Evolutionary conservation across 306 rosid species (phyloP).

Genomic region (Psophocarpus tetragonolobus): DNA sequence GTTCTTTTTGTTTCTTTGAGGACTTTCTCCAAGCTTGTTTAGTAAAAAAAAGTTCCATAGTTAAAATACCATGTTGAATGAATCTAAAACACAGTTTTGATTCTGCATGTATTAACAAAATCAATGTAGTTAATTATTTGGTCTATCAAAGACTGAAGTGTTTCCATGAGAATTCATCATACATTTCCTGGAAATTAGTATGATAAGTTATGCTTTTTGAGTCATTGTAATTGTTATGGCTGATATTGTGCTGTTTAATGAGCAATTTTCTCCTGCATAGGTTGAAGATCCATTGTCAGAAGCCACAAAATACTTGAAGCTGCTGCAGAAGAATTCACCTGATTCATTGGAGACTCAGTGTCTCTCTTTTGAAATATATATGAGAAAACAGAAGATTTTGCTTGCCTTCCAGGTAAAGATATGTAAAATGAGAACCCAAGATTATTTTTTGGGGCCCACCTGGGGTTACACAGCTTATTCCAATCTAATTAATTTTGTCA

Average conservation of each 20-base stretch:
- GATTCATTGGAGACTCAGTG: constrained; percentile 80
- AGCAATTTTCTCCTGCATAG: constrained; percentile 41
- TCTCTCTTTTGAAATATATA: constrained; percentile 89
- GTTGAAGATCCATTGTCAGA: constrained; percentile 84
- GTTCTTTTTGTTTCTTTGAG: not conserved
- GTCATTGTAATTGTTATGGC: constrained; percentile 6
- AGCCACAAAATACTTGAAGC: constrained; percentile 90
- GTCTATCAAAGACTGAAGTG: not conserved
- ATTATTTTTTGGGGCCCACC: not conserved
- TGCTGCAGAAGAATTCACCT: constrained; percentile 91
- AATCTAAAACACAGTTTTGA: not conserved
- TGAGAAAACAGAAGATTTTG: constrained; percentile 82
- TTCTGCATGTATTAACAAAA: not conserved
- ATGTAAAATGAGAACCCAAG: constrained; percentile 8
- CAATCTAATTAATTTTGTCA: constrained; percentile 3
- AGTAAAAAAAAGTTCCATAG: not conserved
- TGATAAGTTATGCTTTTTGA: not conserved
- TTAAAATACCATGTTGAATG: constrained; percentile 12
- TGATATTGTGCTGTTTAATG: constrained; percentile 12
- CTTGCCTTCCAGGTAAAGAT: constrained; percentile 85
- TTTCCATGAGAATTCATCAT: not conserved
- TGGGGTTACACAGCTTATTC: not conserved
- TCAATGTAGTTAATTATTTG: not conserved
- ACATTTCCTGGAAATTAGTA: not conserved
- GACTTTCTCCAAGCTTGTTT: not conserved